Percentiles rank a stretch among this genome's conserved stretches.
Evolutionary conservation across 805 yeast genomes (phyloP).

Genomic region (Kluyveromyces nonfermentans): DNA sequence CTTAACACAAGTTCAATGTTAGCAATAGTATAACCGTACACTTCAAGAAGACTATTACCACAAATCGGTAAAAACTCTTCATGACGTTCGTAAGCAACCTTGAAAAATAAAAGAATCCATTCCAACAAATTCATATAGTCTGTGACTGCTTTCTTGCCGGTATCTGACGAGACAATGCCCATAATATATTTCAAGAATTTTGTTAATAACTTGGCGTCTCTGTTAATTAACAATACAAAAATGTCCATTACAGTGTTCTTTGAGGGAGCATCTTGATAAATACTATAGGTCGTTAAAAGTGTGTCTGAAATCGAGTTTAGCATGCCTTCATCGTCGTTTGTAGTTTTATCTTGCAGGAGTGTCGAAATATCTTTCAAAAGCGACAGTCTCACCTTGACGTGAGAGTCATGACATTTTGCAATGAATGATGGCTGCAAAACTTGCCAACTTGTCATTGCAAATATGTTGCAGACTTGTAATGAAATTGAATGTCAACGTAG

Average conservation of each 20-base stretch:
- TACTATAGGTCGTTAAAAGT: constrained; percentile 40
- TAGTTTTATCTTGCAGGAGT: constrained; percentile 11
- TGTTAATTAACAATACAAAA: constrained; percentile 31
- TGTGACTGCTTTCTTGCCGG: constrained; percentile 40
- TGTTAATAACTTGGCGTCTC: constrained; percentile 28
- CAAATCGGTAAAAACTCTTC: constrained; percentile 20
- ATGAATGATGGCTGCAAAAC: constrained; percentile 16
- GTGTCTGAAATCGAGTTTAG: constrained; percentile 26
- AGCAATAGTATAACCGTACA: constrained; percentile 27
- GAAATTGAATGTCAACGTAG: background rate
- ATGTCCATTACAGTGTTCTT: constrained; percentile 34
- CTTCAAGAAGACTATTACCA: constrained; percentile 33
- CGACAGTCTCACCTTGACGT: constrained; percentile 19
- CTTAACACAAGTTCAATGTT: constrained; percentile 21
- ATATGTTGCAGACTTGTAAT: background rate
- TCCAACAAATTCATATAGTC: constrained; percentile 49
- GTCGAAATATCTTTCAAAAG: constrained; percentile 18
- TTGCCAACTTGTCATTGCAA: constrained; percentile 13
- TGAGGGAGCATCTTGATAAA: constrained; percentile 43
- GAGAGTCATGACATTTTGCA: constrained; percentile 16
- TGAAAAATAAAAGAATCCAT: constrained; percentile 41
- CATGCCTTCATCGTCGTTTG: constrained; percentile 6
- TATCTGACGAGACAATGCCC: constrained; percentile 22
- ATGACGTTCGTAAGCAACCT: constrained; percentile 16
- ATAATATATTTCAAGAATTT: constrained; percentile 34